A percentile compares a stretch with the other conserved stretches of the same genome.
phyloP scores from a whole-genome alignment of 768 basidiomycete species.

The Tulasnella sp. region DNA sequence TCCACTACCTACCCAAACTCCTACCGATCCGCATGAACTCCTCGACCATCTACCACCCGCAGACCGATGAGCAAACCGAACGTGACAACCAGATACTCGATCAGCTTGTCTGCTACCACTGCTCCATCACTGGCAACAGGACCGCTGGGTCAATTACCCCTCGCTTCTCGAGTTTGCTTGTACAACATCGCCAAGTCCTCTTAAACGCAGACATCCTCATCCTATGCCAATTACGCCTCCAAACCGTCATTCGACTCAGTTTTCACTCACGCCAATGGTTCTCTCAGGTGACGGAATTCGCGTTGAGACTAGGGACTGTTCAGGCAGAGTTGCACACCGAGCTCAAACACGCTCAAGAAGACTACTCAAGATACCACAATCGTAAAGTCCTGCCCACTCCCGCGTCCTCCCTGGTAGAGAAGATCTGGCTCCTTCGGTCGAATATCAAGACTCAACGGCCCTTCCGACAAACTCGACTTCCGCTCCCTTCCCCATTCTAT shows the following conservation, averaged over 20 bases:
- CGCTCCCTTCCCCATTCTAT: conserved; percentile 24
- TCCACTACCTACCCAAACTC: neutral
- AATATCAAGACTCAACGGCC: conserved; percentile 33
- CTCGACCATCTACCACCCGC: conserved; percentile 12
- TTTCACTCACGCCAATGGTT: conserved; percentile 17
- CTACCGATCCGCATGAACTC: neutral
- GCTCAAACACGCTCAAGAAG: conserved; percentile 24
- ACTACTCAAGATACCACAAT: conserved; percentile 24
- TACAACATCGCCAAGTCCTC: conserved; percentile 22
- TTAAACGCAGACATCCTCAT: conserved; percentile 17
- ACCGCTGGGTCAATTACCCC: conserved; percentile 21
- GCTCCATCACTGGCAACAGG: conserved; percentile 20
- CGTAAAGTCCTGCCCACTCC: conserved; percentile 21
- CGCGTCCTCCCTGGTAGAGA: conserved; percentile 24
- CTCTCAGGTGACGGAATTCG: conserved; percentile 27
- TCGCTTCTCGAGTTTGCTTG: conserved; percentile 20
- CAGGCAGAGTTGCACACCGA: conserved; percentile 28
- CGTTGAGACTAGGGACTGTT: conserved; percentile 22
- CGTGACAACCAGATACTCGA: conserved; percentile 23
- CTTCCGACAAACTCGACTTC: conserved; percentile 31
- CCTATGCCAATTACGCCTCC: conserved; percentile 16
- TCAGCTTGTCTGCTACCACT: conserved; percentile 22
- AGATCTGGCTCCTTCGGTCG: conserved; percentile 29
- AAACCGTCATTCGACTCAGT: neutral
- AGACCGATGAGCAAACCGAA: conserved; percentile 26